These are phyloP conservation scores for Sclerotiophoma versabilis DNA, from an alignment of 2,329 filamentous ascomycete species.

Conservation along the genomic window DNA sequence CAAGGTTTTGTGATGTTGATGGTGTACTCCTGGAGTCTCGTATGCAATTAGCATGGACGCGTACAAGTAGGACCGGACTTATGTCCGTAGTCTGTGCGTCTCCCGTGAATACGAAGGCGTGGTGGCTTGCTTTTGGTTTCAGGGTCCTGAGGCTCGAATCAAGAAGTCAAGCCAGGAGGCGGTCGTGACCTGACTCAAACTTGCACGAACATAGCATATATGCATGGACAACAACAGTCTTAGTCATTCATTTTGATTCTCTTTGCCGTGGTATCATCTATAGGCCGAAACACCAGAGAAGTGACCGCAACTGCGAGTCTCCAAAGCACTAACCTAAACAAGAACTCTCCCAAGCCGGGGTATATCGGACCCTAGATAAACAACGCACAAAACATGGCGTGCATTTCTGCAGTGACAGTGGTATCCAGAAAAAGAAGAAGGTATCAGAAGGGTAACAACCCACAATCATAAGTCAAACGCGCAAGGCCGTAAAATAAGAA, in stretches of 20 bases:
- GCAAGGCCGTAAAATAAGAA: conserved; percentile 5
- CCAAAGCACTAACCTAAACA: conserved; percentile 1
- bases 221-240: too few relatives aligned
- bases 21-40: too few relatives aligned
- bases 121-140: too few relatives aligned
- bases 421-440: conserved; percentile 24
- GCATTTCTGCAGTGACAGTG: conserved; percentile 26
- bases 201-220: too few relatives aligned
- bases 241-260: conserved; percentile 3
- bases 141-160: too few relatives aligned
- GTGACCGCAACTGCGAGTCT: conserved; percentile 2
- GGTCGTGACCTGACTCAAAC: too few relatives aligned
- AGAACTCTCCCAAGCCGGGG: conserved; percentile 10
- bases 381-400: conserved; percentile 7
- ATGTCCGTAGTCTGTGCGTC: conserved; percentile 15
- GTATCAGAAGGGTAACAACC: conserved; percentile 8
- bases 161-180: too few relatives aligned
- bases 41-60: not conserved
- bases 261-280: conserved; percentile 18
- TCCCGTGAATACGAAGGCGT: conserved; percentile 9
- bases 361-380: conserved; percentile 16
- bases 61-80: conserved; percentile 6
- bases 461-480: conserved; percentile 12
- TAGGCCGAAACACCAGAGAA: conserved; percentile 4
- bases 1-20: not conserved